Percentiles rank a stretch among this genome's conserved stretches.
These are phyloP conservation scores for Paraconiothyrium brasiliense DNA, from an alignment of 2,329 filamentous ascomycete genomes.

Conservation along the genomic window DNA sequence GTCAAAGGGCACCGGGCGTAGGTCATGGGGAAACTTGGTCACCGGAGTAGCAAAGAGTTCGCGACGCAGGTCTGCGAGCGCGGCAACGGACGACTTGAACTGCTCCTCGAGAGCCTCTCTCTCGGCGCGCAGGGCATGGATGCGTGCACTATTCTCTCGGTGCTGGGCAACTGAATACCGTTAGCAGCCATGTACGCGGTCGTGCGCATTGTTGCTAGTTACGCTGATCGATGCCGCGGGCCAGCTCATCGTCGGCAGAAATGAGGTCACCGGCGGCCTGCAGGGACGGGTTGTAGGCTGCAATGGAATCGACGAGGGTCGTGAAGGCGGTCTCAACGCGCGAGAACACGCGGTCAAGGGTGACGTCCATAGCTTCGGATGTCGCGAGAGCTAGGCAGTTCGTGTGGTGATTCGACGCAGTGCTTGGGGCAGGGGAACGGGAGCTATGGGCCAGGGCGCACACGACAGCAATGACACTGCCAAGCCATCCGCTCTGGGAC, in stretches of 20 bases:
- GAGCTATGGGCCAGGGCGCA: background rate
- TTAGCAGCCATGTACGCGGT: constrained; percentile 17
- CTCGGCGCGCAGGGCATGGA: constrained; percentile 73
- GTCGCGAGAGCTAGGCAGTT: background rate
- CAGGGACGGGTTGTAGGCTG: constrained; percentile 81
- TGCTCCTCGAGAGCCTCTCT: constrained; percentile 73
- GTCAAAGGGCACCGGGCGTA: constrained; percentile 68
- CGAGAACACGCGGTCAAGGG: constrained; percentile 56
- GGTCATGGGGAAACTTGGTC: constrained; percentile 51
- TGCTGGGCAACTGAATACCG: constrained; percentile 71
- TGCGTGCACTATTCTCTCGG: constrained; percentile 76
- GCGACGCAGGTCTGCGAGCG: constrained; percentile 76
- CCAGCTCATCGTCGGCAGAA: constrained; percentile 74
- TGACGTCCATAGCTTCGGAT: constrained; percentile 50
- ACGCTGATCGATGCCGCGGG: constrained; percentile 72
- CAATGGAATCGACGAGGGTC: constrained; percentile 78
- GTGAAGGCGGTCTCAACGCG: constrained; percentile 64
- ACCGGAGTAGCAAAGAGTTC: constrained; percentile 69
- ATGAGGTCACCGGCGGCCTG: constrained; percentile 74
- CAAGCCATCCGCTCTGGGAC: background rate
- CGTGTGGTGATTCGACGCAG: background rate
- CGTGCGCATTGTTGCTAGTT: constrained; percentile 25
- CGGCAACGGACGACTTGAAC: constrained; percentile 74
- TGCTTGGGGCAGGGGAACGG: background rate
- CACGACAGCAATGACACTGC: constrained; percentile 1